phyloP scores from a whole-genome alignment of 2,329 filamentous ascomycete species.

The Cladosporium cucumerinum region DNA sequence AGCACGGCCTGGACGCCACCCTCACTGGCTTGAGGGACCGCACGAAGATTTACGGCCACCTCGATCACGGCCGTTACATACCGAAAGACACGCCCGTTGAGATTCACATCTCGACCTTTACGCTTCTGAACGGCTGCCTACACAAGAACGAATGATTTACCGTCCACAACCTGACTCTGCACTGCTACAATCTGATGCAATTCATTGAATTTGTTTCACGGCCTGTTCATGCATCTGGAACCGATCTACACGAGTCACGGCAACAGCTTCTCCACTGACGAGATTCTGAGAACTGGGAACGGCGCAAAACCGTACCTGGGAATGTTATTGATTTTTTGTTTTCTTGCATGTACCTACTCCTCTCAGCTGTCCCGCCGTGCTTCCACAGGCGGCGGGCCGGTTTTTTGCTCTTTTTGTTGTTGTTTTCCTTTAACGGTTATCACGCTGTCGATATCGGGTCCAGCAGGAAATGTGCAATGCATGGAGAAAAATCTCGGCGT shows the following conservation, averaged over 20 bases:
- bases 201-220: background rate
- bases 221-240: background rate
- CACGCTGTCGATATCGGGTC: background rate
- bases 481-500: background rate
- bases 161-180: background rate
- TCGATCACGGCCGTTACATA: background rate
- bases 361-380: background rate
- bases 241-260: background rate
- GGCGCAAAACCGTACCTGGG: background rate
- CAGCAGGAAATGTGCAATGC: background rate
- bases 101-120: background rate
- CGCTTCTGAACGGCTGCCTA: slow-evolving; percentile 6
- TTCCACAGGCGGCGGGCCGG: background rate
- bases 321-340: slow-evolving; percentile 2
- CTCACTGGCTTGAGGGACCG: slow-evolving; percentile 11
- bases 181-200: slow-evolving; percentile 4
- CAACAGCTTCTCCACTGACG: background rate
- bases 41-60: slow-evolving; percentile 8
- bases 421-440: background rate
- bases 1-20: slow-evolving; percentile 4
- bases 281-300: background rate
- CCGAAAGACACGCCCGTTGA: slow-evolving; percentile 2
- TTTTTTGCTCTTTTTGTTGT: background rate
- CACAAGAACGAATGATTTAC: background rate
- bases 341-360: slow-evolving; percentile 12